Conservation (phyloP, 768 basidiomycete genomes). For the Guyanaporus albipodus region DNA sequence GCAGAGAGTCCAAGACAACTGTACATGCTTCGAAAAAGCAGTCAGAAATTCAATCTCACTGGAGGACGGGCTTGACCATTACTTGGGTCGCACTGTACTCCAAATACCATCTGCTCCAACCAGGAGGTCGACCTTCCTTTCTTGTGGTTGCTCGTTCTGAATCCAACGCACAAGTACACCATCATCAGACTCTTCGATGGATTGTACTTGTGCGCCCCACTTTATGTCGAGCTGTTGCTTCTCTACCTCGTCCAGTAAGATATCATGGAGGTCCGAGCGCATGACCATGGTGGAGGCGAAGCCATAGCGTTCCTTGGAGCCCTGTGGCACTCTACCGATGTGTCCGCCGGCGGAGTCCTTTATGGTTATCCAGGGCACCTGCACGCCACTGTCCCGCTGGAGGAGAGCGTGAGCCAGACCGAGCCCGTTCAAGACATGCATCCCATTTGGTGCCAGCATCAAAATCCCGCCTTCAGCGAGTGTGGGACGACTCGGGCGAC, state of each 20-base stretch:
- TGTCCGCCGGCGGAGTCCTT: constrained; percentile 19
- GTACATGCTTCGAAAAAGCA: constrained; percentile 19
- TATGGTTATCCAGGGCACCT: constrained; percentile 20
- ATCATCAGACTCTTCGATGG: constrained; percentile 21
- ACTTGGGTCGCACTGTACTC: constrained; percentile 27
- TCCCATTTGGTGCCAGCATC: constrained; percentile 29
- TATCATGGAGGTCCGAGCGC: constrained; percentile 31
- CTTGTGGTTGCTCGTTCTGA: constrained; percentile 15
- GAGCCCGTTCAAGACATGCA: constrained; percentile 28
- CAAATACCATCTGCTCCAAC: constrained; percentile 32
- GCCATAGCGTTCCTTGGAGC: constrained; percentile 25
- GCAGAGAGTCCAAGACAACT: constrained; percentile 12
- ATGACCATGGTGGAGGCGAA: constrained; percentile 24
- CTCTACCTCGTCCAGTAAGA: constrained; percentile 29
- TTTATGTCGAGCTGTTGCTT: constrained; percentile 13
- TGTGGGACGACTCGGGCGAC: constrained; percentile 14
- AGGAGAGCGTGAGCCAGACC: constrained; percentile 22
- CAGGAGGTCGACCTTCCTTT: constrained; percentile 29
- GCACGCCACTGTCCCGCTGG: constrained; percentile 17
- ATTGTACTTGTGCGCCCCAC: constrained; percentile 25
- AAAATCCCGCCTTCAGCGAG: constrained; percentile 24
- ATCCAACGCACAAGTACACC: constrained; percentile 27
- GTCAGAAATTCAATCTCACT: neutral
- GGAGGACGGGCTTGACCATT: neutral
- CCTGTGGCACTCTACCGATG: constrained; percentile 25